phyloP scores from a whole-genome alignment of 2,329 filamentous ascomycete species.

The Fusarium nurragi region DNA sequence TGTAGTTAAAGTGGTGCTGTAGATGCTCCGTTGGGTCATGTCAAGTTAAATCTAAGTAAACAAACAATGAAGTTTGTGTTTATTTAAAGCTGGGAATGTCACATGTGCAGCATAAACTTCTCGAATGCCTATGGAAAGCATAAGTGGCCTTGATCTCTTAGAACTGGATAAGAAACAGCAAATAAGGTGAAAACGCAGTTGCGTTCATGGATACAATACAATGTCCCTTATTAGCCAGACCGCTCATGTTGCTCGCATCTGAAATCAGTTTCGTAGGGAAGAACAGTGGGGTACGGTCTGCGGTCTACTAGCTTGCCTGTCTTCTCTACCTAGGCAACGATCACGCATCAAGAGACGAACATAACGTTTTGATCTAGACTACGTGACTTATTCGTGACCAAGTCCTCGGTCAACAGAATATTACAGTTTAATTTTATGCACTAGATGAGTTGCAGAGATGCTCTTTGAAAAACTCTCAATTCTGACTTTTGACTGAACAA shows the following conservation, averaged over 20 bases:
- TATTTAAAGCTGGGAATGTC: neutral
- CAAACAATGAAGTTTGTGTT: conserved; percentile 4
- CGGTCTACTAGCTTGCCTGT: conserved; percentile 15
- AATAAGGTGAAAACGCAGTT: neutral
- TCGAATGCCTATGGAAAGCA: neutral
- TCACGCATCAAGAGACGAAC: neutral
- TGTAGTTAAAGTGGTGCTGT: conserved; percentile 32
- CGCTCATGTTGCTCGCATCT: conserved; percentile 19
- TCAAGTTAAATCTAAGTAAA: neutral
- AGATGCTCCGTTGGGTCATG: conserved; percentile 13
- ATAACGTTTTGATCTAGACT: neutral
- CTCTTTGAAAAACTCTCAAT: neutral
- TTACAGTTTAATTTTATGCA: neutral
- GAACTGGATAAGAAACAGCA: neutral
- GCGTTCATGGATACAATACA: neutral
- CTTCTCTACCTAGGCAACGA: neutral
- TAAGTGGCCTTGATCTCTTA: neutral
- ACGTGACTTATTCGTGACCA: neutral
- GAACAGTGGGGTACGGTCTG: conserved; percentile 24
- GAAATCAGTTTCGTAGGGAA: conserved; percentile 11
- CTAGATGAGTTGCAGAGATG: neutral
- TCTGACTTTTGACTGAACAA: neutral
- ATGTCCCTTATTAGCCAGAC: conserved; percentile 13
- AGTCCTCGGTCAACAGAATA: neutral
- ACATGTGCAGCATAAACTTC: neutral